These are phyloP conservation scores for Stromatinia cepivora DNA, from an alignment of 2,329 filamentous ascomycete genomes.

Conservation along the genomic window DNA sequence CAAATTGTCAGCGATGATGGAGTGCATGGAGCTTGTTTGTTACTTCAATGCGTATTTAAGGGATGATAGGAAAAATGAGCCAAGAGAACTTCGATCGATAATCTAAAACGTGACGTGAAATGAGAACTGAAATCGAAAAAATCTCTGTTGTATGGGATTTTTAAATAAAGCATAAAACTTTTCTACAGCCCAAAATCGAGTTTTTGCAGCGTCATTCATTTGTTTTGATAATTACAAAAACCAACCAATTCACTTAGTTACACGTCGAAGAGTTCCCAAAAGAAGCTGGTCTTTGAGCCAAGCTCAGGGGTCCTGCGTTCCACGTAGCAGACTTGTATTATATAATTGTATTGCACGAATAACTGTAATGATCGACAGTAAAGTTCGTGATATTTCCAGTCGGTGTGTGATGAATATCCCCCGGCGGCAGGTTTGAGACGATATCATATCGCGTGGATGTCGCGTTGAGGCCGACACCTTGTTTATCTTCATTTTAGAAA, in stretches of 20 bases:
- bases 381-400: background rate
- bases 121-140: background rate
- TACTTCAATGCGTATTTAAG: background rate
- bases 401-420: background rate
- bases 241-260: background rate
- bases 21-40: background rate
- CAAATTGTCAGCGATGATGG: background rate
- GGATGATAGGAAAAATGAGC: background rate
- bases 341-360: rapidly evolving
- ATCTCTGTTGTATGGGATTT: rapidly evolving
- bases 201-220: background rate
- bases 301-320: rapidly evolving
- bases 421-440: background rate
- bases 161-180: background rate
- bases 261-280: background rate
- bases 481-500: background rate
- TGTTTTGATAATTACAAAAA: background rate
- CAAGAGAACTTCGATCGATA: background rate
- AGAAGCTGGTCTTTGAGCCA: background rate
- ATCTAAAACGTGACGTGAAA: background rate
- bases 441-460: too few relatives aligned
- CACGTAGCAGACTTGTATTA: background rate
- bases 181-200: background rate
- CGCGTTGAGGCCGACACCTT: rapidly evolving
- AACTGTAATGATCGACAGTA: background rate